phyloP scores from a whole-genome alignment of 352 stramenopile species.

The Pythium volutum region DNA sequence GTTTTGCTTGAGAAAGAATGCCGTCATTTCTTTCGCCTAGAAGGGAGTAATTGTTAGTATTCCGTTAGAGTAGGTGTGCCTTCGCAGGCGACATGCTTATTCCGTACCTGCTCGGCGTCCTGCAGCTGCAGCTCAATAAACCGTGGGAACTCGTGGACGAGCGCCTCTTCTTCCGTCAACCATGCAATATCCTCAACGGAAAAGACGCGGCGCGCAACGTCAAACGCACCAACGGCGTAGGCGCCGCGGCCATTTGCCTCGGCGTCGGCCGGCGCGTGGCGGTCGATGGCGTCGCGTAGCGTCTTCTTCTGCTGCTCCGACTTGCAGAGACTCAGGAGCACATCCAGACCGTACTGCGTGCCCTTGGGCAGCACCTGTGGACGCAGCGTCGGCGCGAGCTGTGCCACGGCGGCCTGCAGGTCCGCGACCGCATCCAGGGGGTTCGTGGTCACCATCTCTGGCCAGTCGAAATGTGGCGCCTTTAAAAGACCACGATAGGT shows the following conservation, averaged over 20 bases:
- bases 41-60: too few relatives aligned
- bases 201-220: conserved; percentile 58
- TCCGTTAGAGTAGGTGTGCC: too few relatives aligned
- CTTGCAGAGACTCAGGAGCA: conserved; percentile 59
- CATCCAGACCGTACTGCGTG: conserved; percentile 51
- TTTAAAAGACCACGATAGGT: conserved; percentile 7
- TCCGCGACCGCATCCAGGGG: conserved; percentile 62
- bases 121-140: conserved; percentile 76
- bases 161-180: conserved; percentile 54
- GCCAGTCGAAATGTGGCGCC: conserved; percentile 16
- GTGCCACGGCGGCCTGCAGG: conserved; percentile 51
- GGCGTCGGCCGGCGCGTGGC: conserved; percentile 32
- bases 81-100: neutral
- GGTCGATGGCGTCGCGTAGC: conserved; percentile 43
- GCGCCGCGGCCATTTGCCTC: conserved; percentile 31
- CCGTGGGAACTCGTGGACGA: conserved; percentile 69
- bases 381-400: conserved; percentile 48
- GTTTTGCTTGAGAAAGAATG: conserved; percentile 59
- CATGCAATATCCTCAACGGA: conserved; percentile 59
- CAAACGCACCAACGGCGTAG: conserved; percentile 56
- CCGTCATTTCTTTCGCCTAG: conserved; percentile 39
- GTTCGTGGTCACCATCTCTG: conserved; percentile 28
- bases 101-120: conserved; percentile 37
- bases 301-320: conserved; percentile 57
- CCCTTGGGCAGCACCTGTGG: conserved; percentile 74